A percentile compares a stretch with the other conserved stretches of the same genome.
phyloP scores from a whole-genome alignment of 2,329 filamentous ascomycete genomes.

The Botryotinia calthae region DNA sequence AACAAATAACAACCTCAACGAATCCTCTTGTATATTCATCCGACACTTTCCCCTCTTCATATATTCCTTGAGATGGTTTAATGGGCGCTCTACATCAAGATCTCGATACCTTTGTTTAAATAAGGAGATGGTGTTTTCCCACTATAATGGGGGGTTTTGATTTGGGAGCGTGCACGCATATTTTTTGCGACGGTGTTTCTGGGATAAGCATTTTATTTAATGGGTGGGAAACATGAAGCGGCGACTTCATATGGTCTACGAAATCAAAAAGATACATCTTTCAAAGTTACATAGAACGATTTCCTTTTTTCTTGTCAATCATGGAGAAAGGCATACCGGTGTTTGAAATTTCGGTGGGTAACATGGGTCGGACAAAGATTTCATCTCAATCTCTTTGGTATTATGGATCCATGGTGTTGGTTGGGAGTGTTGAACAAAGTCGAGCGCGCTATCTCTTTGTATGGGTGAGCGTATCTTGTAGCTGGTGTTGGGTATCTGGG shows the following conservation, averaged over 20 bases:
- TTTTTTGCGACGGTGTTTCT: conserved; percentile 37
- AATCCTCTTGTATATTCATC: conserved; percentile 40
- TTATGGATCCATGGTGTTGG: conserved; percentile 33
- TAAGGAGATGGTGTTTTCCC: conserved; percentile 35
- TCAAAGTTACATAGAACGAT: conserved; percentile 39
- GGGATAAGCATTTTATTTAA: conserved; percentile 37
- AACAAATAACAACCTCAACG: conserved; percentile 33
- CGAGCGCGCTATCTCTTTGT: conserved; percentile 31
- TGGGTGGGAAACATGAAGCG: conserved; percentile 37
- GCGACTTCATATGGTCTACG: conserved; percentile 38
- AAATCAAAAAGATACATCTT: conserved; percentile 36
- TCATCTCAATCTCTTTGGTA: conserved; percentile 33
- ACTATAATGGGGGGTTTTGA: conserved; percentile 32
- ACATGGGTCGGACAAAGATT: conserved; percentile 35
- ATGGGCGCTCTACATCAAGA: conserved; percentile 34
- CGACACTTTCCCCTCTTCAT: conserved; percentile 25
- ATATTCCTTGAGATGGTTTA: conserved; percentile 37
- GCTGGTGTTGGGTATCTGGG: conserved; percentile 24
- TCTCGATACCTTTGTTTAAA: conserved; percentile 40
- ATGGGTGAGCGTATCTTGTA: conserved; percentile 30
- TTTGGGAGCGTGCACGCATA: conserved; percentile 39
- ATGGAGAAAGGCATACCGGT: conserved; percentile 31
- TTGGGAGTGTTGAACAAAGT: conserved; percentile 31
- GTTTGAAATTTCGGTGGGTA: conserved; percentile 32
- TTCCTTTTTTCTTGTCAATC: conserved; percentile 33